These are phyloP conservation scores for Onygenales sp. DNA, from an alignment of 2,329 filamentous ascomycete genomes.

Conservation along the genomic window DNA sequence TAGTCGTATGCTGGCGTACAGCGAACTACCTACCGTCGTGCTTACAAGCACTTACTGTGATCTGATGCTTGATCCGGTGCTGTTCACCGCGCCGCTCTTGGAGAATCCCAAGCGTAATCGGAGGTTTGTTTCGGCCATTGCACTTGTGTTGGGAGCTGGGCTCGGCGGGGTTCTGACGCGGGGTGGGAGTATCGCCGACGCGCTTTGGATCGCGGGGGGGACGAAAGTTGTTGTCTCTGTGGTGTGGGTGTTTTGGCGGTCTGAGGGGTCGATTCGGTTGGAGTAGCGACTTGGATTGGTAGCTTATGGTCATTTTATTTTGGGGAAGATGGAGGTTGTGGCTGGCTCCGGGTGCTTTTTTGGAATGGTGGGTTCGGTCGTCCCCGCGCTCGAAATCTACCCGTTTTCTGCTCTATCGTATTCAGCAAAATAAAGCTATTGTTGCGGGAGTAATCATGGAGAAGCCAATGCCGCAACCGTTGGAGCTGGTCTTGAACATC, in stretches of 20 bases:
- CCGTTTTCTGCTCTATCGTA: no score
- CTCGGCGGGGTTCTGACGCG: neutral
- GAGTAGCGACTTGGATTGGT: neutral
- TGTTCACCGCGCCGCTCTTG: constrained; percentile 11
- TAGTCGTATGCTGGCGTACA: constrained; percentile 14
- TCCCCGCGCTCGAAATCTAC: no score
- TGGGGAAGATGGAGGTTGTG: no score
- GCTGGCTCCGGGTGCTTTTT: no score
- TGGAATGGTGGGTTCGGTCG: no score
- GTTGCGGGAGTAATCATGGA: no score
- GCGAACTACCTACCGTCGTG: constrained; percentile 20
- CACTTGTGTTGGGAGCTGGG: neutral
- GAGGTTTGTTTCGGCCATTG: constrained; percentile 6
- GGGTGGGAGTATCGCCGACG: neutral
- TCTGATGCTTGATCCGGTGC: constrained; percentile 15
- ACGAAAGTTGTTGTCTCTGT: neutral
- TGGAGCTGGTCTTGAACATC: no score
- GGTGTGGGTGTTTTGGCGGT: neutral
- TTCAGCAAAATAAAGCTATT: no score
- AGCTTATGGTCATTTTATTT: no score
- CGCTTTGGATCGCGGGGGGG: constrained; percentile 1
- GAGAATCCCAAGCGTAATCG: constrained; percentile 12
- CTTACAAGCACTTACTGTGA: constrained; percentile 19
- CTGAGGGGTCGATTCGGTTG: constrained; percentile 8
- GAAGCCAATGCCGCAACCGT: no score